Base-by-base conservation (phyloP, 164 flowering plant genomes). In the Cinnamomum micranthum region DNA sequence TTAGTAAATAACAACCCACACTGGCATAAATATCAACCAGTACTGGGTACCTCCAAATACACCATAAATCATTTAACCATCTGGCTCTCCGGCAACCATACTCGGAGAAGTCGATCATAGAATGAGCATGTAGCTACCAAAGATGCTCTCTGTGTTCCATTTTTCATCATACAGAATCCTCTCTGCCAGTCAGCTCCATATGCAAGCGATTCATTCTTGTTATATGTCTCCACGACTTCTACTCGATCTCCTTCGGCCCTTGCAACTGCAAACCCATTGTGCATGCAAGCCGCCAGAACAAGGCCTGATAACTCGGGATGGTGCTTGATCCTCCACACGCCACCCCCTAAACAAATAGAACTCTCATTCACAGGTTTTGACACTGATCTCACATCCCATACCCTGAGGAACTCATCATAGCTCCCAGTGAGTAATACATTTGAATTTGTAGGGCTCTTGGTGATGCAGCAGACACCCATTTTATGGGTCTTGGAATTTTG, bases 101-200 rank as follows among this genome's bases (percentile, higher is more conserved):
- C n/a, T 27, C 89, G 88, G 60, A 95, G 84, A 79, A 89, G 91
- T 28, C 80, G 80, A 65, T 94, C 98, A 81, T 92, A 92, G 74
- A 96, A 96, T 12, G 99, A 96, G 84, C 99, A 96, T 71, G 98
- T 92, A 76, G 97, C 99, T 24, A 89, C 88, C 31, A 82, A 78
- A 63, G 80, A 41, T 35, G 74, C 41, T 59, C 20, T 77, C 33
- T 76, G 76, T 71, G 25, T 70, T 73, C 79, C 77, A 15, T 77
- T 83, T 70, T 75, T 69, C 47, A 47, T 47, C n/a, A 14, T 62
- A 2, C 68, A 19, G 0, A n/a, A 63, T 11, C 81, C 89, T 77
- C 81, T 82, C 51, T 88, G 90, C 97, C 98, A 91, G 73, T 96
- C 98, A 68, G 90, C 97, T 66, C 99, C 98, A 84, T 96, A 94